These are phyloP conservation scores for Metarhizium sp. DNA, from an alignment of 2,329 filamentous ascomycete species.

Conservation along the genomic window DNA sequence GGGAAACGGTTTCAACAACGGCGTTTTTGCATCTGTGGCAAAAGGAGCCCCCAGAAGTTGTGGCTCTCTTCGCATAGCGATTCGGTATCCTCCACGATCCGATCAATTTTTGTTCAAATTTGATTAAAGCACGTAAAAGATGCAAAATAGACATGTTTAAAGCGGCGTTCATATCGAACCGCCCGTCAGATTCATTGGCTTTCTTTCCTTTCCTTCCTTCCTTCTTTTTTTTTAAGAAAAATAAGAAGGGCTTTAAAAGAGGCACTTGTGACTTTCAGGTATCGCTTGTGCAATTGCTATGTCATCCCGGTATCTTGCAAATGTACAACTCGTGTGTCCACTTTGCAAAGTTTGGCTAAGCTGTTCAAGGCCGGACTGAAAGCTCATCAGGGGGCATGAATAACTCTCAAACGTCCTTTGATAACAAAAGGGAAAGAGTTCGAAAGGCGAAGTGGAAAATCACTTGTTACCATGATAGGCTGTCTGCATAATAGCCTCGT, in stretches of 20 bases:
- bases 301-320: neutral
- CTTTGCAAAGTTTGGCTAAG: neutral
- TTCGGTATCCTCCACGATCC: conserved; percentile 34
- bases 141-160: conserved; percentile 2
- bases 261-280: neutral
- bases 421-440: neutral
- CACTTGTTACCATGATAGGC: conserved; percentile 20
- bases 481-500: conserved; percentile 24
- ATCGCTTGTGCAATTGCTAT: neutral
- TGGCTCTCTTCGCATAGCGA: conserved; percentile 24
- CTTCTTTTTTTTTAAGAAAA: neutral
- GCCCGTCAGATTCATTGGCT: neutral
- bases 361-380: neutral
- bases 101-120: conserved; percentile 2
- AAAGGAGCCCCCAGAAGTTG: conserved; percentile 14
- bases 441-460: conserved; percentile 1
- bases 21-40: conserved; percentile 29
- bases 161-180: neutral
- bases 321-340: neutral
- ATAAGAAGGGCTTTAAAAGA: neutral
- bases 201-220: neutral
- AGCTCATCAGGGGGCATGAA: neutral
- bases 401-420: neutral
- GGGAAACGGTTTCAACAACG: conserved; percentile 46
- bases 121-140: neutral